Percentiles rank a stretch among this genome's conserved stretches.
Conservation (phyloP, 345 rosid genomes). For the Syzygium oleosum region DNA sequence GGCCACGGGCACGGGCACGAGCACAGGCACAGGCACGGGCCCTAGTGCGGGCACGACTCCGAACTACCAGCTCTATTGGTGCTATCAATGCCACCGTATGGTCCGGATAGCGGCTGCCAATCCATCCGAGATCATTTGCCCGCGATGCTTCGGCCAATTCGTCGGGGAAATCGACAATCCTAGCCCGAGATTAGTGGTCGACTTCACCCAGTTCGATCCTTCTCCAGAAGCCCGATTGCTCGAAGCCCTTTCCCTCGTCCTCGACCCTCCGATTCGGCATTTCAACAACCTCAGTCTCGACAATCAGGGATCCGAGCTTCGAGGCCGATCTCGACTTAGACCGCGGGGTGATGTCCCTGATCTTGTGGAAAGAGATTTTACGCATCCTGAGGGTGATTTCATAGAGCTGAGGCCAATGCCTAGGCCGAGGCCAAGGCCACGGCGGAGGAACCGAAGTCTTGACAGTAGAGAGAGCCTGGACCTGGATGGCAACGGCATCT, state of each 20-base stretch:
- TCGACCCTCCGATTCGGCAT: conserved; percentile 42
- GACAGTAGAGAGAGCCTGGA: conserved; percentile 11
- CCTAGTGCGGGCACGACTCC: not conserved
- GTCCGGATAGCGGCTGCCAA: conserved; percentile 40
- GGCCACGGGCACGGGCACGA: too few relatives aligned
- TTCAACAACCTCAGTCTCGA: not conserved
- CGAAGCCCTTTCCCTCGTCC: conserved; percentile 58
- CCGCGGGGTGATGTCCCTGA: not conserved
- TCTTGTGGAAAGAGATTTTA: not conserved
- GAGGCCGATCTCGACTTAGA: conserved; percentile 6
- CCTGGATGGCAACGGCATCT: conserved; percentile 18
- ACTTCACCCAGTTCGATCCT: conserved; percentile 54
- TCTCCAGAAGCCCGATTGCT: conserved; percentile 64
- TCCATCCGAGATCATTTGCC: conserved; percentile 42
- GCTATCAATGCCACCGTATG: conserved; percentile 60
- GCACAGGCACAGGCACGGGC: too few relatives aligned
- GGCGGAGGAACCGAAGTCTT: conserved; percentile 22
- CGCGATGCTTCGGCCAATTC: conserved; percentile 55
- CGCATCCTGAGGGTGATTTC: not conserved
- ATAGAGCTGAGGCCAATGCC: not conserved
- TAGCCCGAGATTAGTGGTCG: conserved; percentile 35
- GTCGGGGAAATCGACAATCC: conserved; percentile 30
- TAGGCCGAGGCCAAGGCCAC: not conserved
- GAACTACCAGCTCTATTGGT: conserved; percentile 54
- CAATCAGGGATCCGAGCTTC: not conserved